These are phyloP conservation scores for Gautieria morchelliformis DNA, from an alignment of 768 basidiomycete genomes.

Conservation along the genomic window DNA sequence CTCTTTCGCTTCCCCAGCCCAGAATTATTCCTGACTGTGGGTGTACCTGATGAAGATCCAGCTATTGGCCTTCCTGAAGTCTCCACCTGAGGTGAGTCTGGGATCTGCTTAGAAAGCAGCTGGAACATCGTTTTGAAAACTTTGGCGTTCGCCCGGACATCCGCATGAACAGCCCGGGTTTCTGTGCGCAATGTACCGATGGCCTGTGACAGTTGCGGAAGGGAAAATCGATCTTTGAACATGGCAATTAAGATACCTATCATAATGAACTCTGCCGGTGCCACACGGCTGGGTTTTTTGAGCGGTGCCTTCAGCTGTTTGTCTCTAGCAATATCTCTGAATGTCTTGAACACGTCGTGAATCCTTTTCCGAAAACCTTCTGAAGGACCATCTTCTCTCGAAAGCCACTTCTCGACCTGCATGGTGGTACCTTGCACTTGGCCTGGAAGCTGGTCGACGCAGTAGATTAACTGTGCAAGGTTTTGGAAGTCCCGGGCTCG, in stretches of 20 bases:
- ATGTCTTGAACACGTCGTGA: conserved; percentile 35
- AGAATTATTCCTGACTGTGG: not conserved
- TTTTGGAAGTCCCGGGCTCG: conserved; percentile 51
- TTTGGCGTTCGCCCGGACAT: conserved; percentile 5
- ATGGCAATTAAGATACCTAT: conserved; percentile 44
- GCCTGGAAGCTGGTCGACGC: conserved; percentile 33
- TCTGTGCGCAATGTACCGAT: conserved; percentile 17
- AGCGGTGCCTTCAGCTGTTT: conserved; percentile 27
- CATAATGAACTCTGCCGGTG: conserved; percentile 62
- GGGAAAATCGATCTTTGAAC: conserved; percentile 25
- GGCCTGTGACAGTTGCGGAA: conserved; percentile 34
- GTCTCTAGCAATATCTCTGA: conserved; percentile 35
- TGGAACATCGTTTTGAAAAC: conserved; percentile 5
- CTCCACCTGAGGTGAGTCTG: not conserved
- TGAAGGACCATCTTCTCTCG: conserved; percentile 26
- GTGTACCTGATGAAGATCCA: not conserved
- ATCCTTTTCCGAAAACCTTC: conserved; percentile 25
- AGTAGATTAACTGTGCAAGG: conserved; percentile 43
- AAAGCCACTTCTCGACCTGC: conserved; percentile 43
- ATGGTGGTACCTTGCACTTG: conserved; percentile 17
- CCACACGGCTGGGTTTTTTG: conserved; percentile 37
- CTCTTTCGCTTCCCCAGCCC: not conserved
- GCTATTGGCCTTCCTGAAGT: not conserved
- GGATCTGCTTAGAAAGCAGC: not conserved
- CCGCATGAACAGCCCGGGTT: not conserved